These are phyloP conservation scores for Spergularia marina DNA, from an alignment of 148 eudicot genomes.

Conservation along the genomic window DNA sequence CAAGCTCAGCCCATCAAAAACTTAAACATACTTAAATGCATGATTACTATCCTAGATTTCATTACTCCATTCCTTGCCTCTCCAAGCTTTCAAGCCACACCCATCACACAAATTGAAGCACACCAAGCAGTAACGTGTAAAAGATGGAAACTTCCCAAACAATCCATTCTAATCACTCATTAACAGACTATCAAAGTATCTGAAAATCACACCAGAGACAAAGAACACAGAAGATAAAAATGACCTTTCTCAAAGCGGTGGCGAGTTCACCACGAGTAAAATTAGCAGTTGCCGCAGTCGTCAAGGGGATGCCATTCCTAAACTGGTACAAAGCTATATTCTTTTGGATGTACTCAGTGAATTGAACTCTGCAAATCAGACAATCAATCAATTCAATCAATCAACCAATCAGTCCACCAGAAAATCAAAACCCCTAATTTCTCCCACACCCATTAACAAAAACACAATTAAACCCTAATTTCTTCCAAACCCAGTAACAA, in stretches of 20 bases:
- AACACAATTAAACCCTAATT: background rate
- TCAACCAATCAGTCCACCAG: background rate
- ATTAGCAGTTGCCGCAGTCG: slow-evolving; percentile 81
- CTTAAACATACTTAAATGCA: background rate
- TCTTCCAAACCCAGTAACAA: too few species aligned
- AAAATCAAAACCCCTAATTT: slow-evolving; percentile 5
- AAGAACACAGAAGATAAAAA: background rate
- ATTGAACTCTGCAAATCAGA: slow-evolving; percentile 58
- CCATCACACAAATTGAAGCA: background rate
- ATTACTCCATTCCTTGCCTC: background rate
- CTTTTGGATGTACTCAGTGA: slow-evolving; percentile 81
- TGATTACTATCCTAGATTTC: background rate
- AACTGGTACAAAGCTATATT: slow-evolving; percentile 73
- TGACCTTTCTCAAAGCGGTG: slow-evolving; percentile 78
- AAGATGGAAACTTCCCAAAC: background rate
- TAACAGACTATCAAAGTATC: background rate
- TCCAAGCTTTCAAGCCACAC: background rate
- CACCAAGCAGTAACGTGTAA: background rate
- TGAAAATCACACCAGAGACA: background rate
- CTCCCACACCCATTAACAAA: background rate
- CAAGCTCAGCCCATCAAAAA: background rate
- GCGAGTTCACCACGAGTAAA: slow-evolving; percentile 91
- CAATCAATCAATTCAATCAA: slow-evolving; percentile 1
- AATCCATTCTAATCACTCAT: background rate
- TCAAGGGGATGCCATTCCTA: slow-evolving; percentile 80